Evolutionary conservation across 163 green algal genomes (phyloP), one percentile per base, ranked within the genome.

Genomic region (Scenedesmus sp.): DNA sequence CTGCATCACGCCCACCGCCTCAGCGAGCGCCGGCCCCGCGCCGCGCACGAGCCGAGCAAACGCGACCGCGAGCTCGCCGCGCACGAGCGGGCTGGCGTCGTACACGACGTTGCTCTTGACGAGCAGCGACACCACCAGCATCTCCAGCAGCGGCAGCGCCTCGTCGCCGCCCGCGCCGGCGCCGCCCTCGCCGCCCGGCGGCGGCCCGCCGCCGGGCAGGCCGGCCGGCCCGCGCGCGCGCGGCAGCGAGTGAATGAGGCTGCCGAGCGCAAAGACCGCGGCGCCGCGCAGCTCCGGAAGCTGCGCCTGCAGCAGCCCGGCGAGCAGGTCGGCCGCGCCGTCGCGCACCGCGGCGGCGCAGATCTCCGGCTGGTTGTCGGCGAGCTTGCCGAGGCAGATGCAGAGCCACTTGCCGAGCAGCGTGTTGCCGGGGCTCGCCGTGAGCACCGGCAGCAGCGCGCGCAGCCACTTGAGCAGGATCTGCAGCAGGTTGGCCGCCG

Each of bases 321-420:
- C 78, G 36, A 98, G 84, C 76, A 93, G 67, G 26, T 93, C 84
- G 22, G 80, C 76, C 4, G 84, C 87, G 39, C 87, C 87, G 58
- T 91, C 87, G 18, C 83, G 79, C 45, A 91, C 86, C 17, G 84
- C 84, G 58, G 83, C 76, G 69, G 71, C 72, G 58, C 66, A 63
- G 54, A 96, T 77, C 48, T 97, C 90, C 33, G 89, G 87, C 42
- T 85, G 80, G 72, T 92, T 89, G 70, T 98, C 91, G 63, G 89
- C 94, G 63, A 99, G 86, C 80, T 97, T 97, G 28, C 93, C 96
- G 20, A 98, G 75, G 75, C 87, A 94, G 29, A 98, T 87, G 82
- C 91, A 95, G 50, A 98, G 87, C 95, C 96, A 99, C 62, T 95
- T 93, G 57, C 91, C 83, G 28, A 96, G 89, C 79, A 95, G 85